Evolutionary conservation across 306 rosid genomes (phyloP).

Genomic region (Vigna radiata): DNA sequence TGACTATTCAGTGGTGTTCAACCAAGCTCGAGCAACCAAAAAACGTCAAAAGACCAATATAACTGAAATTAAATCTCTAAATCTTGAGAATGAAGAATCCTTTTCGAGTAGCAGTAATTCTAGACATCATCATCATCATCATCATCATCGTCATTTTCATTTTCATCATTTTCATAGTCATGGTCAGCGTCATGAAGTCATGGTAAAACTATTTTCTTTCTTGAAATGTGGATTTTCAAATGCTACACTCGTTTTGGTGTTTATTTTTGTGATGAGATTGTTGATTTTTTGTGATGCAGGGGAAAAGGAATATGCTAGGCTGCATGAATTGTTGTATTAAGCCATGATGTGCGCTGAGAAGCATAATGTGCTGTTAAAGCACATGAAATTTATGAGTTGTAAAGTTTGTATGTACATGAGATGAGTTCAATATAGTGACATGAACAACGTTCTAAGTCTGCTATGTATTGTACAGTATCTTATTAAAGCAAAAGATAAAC

Average conservation of each 20-base stretch:
- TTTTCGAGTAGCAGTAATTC: not conserved
- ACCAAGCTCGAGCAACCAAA: conserved; percentile 71
- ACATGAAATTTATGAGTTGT: conserved; percentile 32
- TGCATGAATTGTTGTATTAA: conserved; percentile 79
- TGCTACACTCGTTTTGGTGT: not conserved
- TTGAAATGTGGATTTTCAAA: not conserved
- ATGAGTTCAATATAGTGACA: not conserved
- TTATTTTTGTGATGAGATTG: not conserved
- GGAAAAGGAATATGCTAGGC: conserved; percentile 70
- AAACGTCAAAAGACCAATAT: conserved; percentile 62
- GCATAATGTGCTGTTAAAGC: conserved; percentile 34
- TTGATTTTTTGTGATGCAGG: conserved; percentile 62
- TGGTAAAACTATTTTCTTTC: conserved; percentile 41
- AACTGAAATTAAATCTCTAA: conserved; percentile 55
- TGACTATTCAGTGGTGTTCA: conserved; percentile 74
- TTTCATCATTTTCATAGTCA: no score
- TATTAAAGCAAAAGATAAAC: not conserved
- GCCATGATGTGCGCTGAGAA: conserved; percentile 65
- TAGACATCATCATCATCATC: conserved; percentile 27
- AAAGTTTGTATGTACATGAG: not conserved
- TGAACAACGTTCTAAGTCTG: not conserved
- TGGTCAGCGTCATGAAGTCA: not conserved
- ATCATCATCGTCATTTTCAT: no score
- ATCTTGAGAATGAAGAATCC: conserved; percentile 50
- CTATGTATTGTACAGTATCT: not conserved